Evolutionary conservation across 2,329 filamentous ascomycete genomes (phyloP), one percentile per base, ranked within the genome.

Genomic region (Trichoderma semiorbis): DNA sequence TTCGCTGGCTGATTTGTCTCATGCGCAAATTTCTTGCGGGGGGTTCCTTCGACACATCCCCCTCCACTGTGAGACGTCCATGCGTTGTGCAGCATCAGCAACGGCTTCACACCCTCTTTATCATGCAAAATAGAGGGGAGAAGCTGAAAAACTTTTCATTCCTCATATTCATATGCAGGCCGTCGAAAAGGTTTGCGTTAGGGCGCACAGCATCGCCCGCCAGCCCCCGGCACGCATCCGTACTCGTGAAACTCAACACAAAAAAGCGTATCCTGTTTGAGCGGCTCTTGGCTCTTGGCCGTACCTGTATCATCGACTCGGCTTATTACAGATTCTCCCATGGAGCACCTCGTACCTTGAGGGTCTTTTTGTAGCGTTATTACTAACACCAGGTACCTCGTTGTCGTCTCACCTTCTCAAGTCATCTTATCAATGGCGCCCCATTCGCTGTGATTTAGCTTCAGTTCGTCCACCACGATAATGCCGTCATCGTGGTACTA

Each of bases 21-120:
- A 61, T 36, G 67, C n/a, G 67, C 67, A 69, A n/a, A 47, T 53
- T 62, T 53, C 18, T 32, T 7, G 55, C 21, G 67, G 65, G 65
- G 28, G 14, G 18, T 60, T 21, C 28, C 39, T 43, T 69, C 57
- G 28, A 50, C 65, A 47, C 55, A 24, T 60, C 28, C 55, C 55
- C 39, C 53, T 69, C 55, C 58, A n/a, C 14, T 32, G 55, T 60
- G 57, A 61, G 66, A 61, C 50, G 50, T 24, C 16, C 55, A 69
- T 60, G 53, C 65, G 66, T 32, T 32, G 66, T 50, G 64, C 64
- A 28, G 64, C 64, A 69, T 50, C 55, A 61, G 39, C 50, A 34
- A 16, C 50, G 50, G 34, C 67, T 28, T 53, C 57, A 69, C 67
- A 69, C 67, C 67, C 57, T 69, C 67, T 69, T 69, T 50, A 32